phyloP scores from a whole-genome alignment of 208 protist genomes.

The Acanthamoeba sp. region DNA sequence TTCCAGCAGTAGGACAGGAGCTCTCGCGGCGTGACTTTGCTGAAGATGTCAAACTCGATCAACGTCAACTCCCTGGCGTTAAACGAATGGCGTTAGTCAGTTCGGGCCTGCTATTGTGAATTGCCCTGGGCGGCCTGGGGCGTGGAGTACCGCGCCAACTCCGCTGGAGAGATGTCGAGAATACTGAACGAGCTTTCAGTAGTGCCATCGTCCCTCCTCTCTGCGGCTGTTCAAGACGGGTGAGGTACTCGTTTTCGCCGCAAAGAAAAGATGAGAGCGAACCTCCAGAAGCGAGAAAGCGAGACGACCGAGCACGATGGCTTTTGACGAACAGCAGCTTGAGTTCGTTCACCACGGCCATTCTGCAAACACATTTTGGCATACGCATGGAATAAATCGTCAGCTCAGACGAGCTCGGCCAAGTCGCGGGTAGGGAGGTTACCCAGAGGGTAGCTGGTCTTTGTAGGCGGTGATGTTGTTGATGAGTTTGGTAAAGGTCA shows the following conservation, averaged over 20 bases:
- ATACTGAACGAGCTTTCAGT: background rate
- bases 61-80: conserved; percentile 24
- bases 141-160: background rate
- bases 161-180: conserved; percentile 26
- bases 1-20: conserved; percentile 38
- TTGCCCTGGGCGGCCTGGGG: background rate
- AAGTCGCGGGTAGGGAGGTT: background rate
- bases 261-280: no score
- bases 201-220: background rate
- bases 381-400: background rate
- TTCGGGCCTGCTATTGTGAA: no score
- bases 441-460: conserved; percentile 5
- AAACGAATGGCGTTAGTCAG: no score
- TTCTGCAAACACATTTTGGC: background rate
- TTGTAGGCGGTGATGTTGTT: conserved; percentile 24
- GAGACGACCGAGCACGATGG: conserved; percentile 7
- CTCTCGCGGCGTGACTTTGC: conserved; percentile 34
- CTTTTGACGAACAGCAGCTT: conserved; percentile 62
- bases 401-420: no score
- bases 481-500: background rate
- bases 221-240: background rate
- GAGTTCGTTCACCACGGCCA: conserved; percentile 42
- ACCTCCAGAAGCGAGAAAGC: background rate
- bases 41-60: conserved; percentile 52
- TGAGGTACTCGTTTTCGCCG: no score